A percentile compares a stretch with the other conserved stretches of the same genome.
These are phyloP conservation scores for Cordia subcordata DNA, from an alignment of 257 asterid species.

Conservation along the genomic window DNA sequence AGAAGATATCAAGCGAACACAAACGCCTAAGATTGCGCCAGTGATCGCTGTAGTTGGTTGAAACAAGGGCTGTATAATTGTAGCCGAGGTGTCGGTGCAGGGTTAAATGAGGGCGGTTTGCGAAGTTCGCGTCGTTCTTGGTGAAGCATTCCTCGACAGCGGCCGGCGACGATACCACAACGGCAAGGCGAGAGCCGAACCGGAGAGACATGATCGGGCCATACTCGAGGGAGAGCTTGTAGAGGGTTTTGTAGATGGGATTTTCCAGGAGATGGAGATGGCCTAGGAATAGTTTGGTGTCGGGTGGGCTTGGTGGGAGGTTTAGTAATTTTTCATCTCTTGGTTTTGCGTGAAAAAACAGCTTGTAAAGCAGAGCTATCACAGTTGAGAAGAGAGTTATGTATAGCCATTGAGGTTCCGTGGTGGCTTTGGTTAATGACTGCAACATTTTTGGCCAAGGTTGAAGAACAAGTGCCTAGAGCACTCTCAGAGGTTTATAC, in stretches of 20 bases:
- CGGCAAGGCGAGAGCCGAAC: slow-evolving; percentile 27
- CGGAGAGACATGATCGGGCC: slow-evolving; percentile 24
- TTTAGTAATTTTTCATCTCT: neutral
- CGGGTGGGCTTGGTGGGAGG: slow-evolving; percentile 1
- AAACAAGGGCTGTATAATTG: slow-evolving; percentile 15
- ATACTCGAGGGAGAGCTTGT: neutral
- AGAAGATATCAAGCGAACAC: slow-evolving; percentile 25
- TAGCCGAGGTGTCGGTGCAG: slow-evolving; percentile 27
- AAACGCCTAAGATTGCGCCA: slow-evolving; percentile 36
- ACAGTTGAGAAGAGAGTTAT: neutral
- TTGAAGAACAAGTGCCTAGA: too few relatives aligned
- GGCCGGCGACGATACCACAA: slow-evolving; percentile 30
- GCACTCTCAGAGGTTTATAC: too few relatives aligned
- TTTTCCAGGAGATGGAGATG: slow-evolving; percentile 9
- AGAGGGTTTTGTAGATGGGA: slow-evolving; percentile 3
- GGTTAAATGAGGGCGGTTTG: slow-evolving; percentile 21
- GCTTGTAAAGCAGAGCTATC: neutral
- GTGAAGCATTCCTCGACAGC: slow-evolving; percentile 35
- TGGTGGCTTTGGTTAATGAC: too few relatives aligned
- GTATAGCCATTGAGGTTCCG: slow-evolving; percentile 2
- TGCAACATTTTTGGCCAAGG: too few relatives aligned
- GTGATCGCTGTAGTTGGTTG: slow-evolving; percentile 26
- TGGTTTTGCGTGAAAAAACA: neutral
- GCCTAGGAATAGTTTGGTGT: slow-evolving; percentile 4
- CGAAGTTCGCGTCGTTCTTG: slow-evolving; percentile 19